Base-by-base conservation (phyloP, 1,284 basidiomycete species). In the Ceratobasidium sp. region DNA sequence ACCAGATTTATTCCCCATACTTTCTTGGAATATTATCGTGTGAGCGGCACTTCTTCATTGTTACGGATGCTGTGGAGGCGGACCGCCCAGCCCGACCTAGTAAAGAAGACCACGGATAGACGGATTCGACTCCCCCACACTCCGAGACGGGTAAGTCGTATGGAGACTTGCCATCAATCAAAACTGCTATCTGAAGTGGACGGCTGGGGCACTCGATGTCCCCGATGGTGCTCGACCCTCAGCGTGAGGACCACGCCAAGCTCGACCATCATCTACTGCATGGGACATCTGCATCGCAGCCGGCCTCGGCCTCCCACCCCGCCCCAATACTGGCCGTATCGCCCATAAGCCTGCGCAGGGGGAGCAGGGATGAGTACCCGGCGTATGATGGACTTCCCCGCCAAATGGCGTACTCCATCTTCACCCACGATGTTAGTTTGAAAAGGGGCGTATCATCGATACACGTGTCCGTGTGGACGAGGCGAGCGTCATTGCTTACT, bases 381-480 rank as follows among this genome's bases (percentile, higher is more conserved):
- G 36, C 36, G 36, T 41, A 41, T 41, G 36, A 41, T 41, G 36
- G 36, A 41, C 11, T 41, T 41, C 50, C 50, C 50, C 50, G 50
- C 24, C 50, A 4, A n/a, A 51, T 24, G 24, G 50, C 60, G 19
- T n/a, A 19, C 63, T 8, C 31, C 24, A 24, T 29, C 47, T 14
- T 31, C 22, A 47, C n/a, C 45, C 41, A 48, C 19, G 11, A 19
- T 48, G 44, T 44, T 41, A 45, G 36, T 53, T 19, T 7, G 44
- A 69, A 69, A 41, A 29, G 65, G 65, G 65, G 65, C 65, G 44
- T 51, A 45, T 27, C 41, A 69, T 69, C 65, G 65, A 69, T 69
- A 69, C 65, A 69, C 65, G 65, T 69, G 65, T 69, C 29, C 19
- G 60, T 15, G 60, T 11, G 11, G 36, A 41, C 11, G 36, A 41